Evolutionary conservation across 805 yeast genomes (phyloP), one percentile per base, ranked within the genome.

Genomic region (Brettanomyces anomalus): DNA sequence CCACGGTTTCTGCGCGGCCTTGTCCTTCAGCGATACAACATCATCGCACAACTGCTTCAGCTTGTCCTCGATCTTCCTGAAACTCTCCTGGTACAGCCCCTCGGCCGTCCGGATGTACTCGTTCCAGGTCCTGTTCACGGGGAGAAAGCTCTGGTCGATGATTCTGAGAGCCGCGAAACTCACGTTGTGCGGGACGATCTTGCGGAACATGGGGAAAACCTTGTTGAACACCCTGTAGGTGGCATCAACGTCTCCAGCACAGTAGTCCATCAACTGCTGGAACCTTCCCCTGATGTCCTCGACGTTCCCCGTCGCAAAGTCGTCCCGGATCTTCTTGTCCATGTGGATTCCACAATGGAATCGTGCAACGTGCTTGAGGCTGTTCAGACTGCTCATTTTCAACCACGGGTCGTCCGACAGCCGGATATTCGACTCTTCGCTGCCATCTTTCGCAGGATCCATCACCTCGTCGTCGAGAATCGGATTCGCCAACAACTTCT

Each of bases 171-270:
- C 96, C 1, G 93, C 89, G 65, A 89, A 83, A 14, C 95, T 85
- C 2, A 90, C 95, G 0, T 98, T 97, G 61, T 93, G 98, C 0
- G 98, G 96, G 36, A 89, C 78, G 40, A 77, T 72, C 28, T 66
- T 53, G 21, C 74, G 59, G 54, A 85, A 93, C 31, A 66, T 64
- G 1, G 96, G 96, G 28, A 79, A 76, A 0, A 88, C 74, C 45
- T 76, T 76, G 45, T 71, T 66, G 49, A 81, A 80, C 2, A 90
- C 86, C 46, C 65, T 65, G 52, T 72, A 81, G 0, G 98, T 93
- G 1, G 81, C 80, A 6, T 66, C 64, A 0, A 88, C 96, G 64
- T 93, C 99, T 4, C 61, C 64, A 1, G 96, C 87, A 70, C 98
- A 94, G 64, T 94, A 93, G 33, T 63, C 60, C 67, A 87, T 77